phyloP scores from a whole-genome alignment of 805 yeast genomes.

The Sugiyamaella valdiviana region DNA sequence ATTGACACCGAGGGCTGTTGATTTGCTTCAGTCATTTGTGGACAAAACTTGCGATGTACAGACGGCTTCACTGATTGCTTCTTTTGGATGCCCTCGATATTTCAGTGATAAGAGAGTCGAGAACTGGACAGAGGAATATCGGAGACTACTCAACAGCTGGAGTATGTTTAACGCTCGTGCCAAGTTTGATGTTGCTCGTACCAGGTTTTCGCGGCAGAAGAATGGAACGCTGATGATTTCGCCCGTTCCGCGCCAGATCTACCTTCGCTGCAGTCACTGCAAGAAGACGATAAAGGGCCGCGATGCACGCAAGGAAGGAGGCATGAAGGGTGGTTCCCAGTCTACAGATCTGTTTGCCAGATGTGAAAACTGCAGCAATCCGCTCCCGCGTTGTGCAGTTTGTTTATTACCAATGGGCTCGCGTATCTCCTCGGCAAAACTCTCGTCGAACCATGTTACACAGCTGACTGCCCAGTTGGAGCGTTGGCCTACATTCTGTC shows the following conservation, averaged over 20 bases:
- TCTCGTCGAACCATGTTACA: conserved; percentile 1
- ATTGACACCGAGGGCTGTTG: conserved; percentile 77
- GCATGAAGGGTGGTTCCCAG: conserved; percentile 1
- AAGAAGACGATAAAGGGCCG: conserved; percentile 41
- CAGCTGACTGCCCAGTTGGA: conserved; percentile 43
- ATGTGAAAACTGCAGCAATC: conserved; percentile 84
- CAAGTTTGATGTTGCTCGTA: conserved; percentile 72
- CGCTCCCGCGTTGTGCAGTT: conserved; percentile 85
- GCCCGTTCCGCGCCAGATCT: conserved; percentile 65
- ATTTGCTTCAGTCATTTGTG: conserved; percentile 76
- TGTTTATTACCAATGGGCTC: conserved; percentile 74
- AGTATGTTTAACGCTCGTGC: conserved; percentile 71
- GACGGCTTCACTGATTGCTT: conserved; percentile 75
- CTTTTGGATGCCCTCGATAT: conserved; percentile 79
- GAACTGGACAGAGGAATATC: conserved; percentile 66
- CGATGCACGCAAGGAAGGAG: background rate
- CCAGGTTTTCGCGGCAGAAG: conserved; percentile 51
- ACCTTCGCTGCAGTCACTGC: conserved; percentile 75
- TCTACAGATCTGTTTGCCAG: conserved; percentile 11
- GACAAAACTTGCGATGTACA: conserved; percentile 88
- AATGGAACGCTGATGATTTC: conserved; percentile 44
- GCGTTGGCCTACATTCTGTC: conserved; percentile 88
- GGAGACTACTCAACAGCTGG: conserved; percentile 73
- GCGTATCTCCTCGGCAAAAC: conserved; percentile 12
- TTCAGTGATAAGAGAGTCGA: conserved; percentile 67